Base-by-base conservation (phyloP, 1,284 basidiomycete species). In the Spongiforma sp. region DNA sequence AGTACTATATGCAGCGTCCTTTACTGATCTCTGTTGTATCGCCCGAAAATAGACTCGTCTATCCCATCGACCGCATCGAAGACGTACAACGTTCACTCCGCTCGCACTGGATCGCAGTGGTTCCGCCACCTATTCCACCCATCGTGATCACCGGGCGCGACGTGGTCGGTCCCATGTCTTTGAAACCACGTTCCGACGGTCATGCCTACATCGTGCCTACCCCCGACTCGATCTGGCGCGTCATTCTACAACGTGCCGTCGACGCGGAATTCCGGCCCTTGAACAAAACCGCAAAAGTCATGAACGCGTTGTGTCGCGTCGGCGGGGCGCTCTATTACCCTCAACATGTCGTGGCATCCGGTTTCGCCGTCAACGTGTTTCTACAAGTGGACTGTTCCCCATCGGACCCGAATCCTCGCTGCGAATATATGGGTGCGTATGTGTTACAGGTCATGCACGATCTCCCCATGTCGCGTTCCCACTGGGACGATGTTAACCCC, bases 291-390 rank as follows among this genome's bases (percentile, higher is more conserved):
- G 24, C 11, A 9, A 4, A 3, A 17, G 61, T 75, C 53, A 41
- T 62, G 2, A n/a, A 58, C 55, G 8, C 15, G 9, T 32, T 4
- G 56, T 52, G 32, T 12, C n/a, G 7, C 9, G 39, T 32, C 21
- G 71, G 67, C 2, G 59, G 1, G 5, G 65, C 66, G 2, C 1
- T 43, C 2, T 71, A 75, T 37, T 19, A 33, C 39, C 63, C 69
- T 17, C 66, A 74, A 50, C 65, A 72, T 15, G 56, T 68, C 32
- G 62, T 67, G 12, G 69, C 68, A 19, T 66, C 69, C 28, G 43
- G 58, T 5, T 74, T 74, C 19, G 73, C 73, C n/a, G 65, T 76
- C 4, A 77, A 77, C 46, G 53, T 75, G 1, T 75, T 77, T 28
- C 15, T 74, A n/a, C n/a, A n/a, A n/a, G n/a, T 19, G 67, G 77